These are phyloP conservation scores for Saururus chinensis DNA, from an alignment of 164 flowering plant genomes.

Conservation along the genomic window DNA sequence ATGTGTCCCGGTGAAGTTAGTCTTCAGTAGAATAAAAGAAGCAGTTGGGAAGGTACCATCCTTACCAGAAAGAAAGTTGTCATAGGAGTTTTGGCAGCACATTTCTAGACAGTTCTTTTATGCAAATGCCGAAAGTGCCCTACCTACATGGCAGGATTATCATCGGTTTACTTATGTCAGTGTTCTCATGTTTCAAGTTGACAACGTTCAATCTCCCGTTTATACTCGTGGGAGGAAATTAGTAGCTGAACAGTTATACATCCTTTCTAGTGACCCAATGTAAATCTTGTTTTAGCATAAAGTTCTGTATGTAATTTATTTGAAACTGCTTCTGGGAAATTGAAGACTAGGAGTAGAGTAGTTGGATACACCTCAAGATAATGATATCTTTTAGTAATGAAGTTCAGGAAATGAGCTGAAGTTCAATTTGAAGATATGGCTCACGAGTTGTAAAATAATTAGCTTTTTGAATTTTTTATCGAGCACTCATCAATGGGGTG, in stretches of 20 bases:
- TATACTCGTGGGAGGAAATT: constrained; percentile 1
- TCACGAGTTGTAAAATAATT: neutral
- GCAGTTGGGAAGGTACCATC: constrained; percentile 61
- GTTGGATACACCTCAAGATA: constrained; percentile 1
- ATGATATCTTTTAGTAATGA: neutral
- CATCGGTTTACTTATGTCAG: constrained; percentile 1
- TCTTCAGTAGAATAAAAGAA: constrained; percentile 82
- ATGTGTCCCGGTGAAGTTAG: constrained; percentile 84
- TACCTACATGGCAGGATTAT: constrained; percentile 5
- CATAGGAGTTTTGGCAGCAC: constrained; percentile 21
- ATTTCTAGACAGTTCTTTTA: neutral
- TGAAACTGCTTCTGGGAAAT: constrained; percentile 8
- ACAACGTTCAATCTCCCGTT: constrained; percentile 6
- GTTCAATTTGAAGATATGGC: neutral
- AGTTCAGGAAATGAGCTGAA: neutral
- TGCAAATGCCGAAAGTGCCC: neutral
- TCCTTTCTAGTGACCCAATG: constrained; percentile 1
- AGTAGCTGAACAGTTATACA: neutral
- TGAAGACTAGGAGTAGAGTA: constrained; percentile 5
- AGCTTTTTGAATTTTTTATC: too few relatives aligned
- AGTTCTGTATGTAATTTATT: constrained; percentile 10
- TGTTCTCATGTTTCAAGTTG: neutral
- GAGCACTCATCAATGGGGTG: too few relatives aligned
- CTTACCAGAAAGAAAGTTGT: constrained; percentile 21
- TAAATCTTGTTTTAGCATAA: constrained; percentile 13